phyloP scores from a whole-genome alignment of 257 asterid genomes.

The Apocynum venetum region DNA sequence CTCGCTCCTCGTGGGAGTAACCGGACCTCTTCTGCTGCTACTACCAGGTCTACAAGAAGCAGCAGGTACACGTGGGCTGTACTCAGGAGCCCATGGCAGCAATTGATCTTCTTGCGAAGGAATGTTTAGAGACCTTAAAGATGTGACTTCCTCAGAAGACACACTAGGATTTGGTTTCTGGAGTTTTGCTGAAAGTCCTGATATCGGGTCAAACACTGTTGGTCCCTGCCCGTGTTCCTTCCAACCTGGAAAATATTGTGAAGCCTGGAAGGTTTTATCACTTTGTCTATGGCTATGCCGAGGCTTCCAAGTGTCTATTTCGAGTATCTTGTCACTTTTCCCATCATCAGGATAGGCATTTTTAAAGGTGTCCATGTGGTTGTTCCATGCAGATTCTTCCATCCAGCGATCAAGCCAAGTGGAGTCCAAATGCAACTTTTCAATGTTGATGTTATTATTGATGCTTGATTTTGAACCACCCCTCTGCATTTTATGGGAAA shows the following conservation, averaged over 20 bases:
- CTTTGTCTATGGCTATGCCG: constrained; percentile 29
- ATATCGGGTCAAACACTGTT: constrained; percentile 24
- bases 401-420: constrained; percentile 81
- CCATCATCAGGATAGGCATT: constrained; percentile 42
- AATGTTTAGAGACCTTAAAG: constrained; percentile 35
- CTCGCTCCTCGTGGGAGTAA: constrained; percentile 60
- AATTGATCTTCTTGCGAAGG: constrained; percentile 41
- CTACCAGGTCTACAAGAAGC: constrained; percentile 55
- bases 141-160: constrained; percentile 69
- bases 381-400: constrained; percentile 57
- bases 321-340: constrained; percentile 75
- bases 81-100: constrained; percentile 43
- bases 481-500: constrained; percentile 45
- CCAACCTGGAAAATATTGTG: constrained; percentile 48
- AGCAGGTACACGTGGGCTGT: constrained; percentile 59
- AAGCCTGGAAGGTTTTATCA: constrained; percentile 28
- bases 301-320: constrained; percentile 88
- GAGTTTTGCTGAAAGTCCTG: constrained; percentile 41
- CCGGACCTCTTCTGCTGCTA: constrained; percentile 47
- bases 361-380: constrained; percentile 26
- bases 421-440: constrained; percentile 37
- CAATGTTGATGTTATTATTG: constrained; percentile 25
- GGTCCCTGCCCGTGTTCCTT: constrained; percentile 41
- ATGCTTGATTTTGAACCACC: constrained; percentile 38
- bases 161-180: constrained; percentile 69